These are phyloP conservation scores for Micromonas commoda DNA, from an alignment of 139 green algal genomes.

Conservation along the genomic window DNA sequence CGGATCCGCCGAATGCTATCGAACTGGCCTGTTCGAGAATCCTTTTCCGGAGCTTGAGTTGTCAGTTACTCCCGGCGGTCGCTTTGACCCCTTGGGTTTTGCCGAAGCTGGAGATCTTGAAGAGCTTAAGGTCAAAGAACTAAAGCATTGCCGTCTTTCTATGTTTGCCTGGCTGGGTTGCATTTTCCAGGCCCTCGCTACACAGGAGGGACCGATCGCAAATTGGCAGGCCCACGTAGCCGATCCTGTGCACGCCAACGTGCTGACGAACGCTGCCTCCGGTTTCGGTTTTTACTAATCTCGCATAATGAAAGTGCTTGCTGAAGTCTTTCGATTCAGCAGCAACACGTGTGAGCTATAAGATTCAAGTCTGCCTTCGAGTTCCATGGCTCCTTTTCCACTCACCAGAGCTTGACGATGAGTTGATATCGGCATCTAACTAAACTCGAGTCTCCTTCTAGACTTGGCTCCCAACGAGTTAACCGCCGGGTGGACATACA, in stretches of 20 bases:
- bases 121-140: constrained; percentile 34
- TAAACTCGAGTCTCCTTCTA: no score
- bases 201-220: constrained; percentile 37
- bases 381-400: no score
- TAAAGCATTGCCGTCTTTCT: constrained; percentile 31
- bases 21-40: constrained; percentile 3
- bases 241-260: constrained; percentile 30
- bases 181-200: constrained; percentile 32
- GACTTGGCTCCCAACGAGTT: no score
- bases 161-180: constrained; percentile 31
- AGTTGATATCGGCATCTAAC: no score
- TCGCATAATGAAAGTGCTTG: neutral
- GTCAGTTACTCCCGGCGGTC: constrained; percentile 25
- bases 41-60: neutral
- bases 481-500: no score
- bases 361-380: no score
- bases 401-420: no score
- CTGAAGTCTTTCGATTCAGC: no score
- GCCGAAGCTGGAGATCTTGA: constrained; percentile 31
- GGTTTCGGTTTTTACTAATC: constrained; percentile 25
- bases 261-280: constrained; percentile 25
- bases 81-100: constrained; percentile 31
- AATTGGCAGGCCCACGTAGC: constrained; percentile 32
- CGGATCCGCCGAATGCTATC: constrained; percentile 4
- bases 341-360: no score